Conservation (phyloP, 106 monocot genomes). For the Cymbidium sinense region DNA sequence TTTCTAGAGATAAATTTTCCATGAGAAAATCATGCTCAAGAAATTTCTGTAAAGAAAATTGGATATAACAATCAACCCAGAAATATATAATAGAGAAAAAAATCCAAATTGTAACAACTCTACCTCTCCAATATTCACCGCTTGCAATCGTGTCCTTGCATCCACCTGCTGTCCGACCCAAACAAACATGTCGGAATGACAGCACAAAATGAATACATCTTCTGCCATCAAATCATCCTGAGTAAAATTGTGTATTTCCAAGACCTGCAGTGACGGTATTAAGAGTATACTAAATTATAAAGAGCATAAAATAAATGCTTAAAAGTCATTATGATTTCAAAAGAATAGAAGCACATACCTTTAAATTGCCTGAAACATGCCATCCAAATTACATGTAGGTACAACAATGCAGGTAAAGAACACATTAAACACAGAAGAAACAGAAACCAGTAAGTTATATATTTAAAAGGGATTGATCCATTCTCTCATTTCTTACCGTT, state of each 20-base stretch:
- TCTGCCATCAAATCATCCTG: constrained; percentile 96
- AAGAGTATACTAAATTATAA: constrained; percentile 1
- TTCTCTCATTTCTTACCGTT: constrained; percentile 44
- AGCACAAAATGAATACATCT: constrained; percentile 79
- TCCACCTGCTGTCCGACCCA: constrained; percentile 82
- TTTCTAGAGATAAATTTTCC: constrained; percentile 63
- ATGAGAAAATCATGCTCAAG: constrained; percentile 65
- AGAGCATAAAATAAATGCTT: not conserved
- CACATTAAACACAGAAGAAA: constrained; percentile 8
- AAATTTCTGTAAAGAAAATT: constrained; percentile 63
- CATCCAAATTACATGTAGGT: constrained; percentile 2
- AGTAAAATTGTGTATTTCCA: constrained; percentile 75
- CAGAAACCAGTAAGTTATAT: not conserved
- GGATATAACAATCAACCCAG: not conserved
- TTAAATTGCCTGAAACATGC: constrained; percentile 48
- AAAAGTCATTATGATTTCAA: not conserved
- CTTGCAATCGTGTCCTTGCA: constrained; percentile 42
- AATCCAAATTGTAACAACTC: not conserved
- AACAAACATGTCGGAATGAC: constrained; percentile 59
- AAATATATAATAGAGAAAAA: not conserved
- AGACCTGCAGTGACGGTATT: constrained; percentile 29
- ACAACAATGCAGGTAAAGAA: constrained; percentile 7
- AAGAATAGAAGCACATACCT: constrained; percentile 23
- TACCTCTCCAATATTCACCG: constrained; percentile 81
- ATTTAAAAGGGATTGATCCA: not conserved